These are phyloP conservation scores for Acaromyces ingoldii DNA, from an alignment of 1,284 basidiomycete genomes.

Conservation along the genomic window DNA sequence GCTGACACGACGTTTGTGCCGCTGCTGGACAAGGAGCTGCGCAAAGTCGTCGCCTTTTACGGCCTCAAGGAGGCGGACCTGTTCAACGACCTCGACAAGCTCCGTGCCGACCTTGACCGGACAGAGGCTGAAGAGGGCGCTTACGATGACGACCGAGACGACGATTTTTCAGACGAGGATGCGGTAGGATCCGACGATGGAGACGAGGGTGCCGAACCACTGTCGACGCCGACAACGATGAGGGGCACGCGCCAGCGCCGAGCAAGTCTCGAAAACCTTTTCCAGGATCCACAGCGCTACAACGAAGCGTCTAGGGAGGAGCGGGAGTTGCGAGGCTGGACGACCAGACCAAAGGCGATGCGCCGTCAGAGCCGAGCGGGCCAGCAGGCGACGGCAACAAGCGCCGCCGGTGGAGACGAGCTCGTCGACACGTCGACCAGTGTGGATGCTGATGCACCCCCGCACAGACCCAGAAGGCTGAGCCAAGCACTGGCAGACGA, in stretches of 20 bases:
- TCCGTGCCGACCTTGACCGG: conserved; percentile 33
- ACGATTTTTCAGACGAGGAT: conserved; percentile 25
- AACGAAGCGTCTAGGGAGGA: conserved; percentile 26
- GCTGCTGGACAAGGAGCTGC: conserved; percentile 74
- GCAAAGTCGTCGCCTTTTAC: conserved; percentile 80
- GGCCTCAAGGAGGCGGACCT: conserved; percentile 58
- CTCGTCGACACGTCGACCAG: background rate
- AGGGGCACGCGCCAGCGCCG: conserved; percentile 25
- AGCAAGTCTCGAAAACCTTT: conserved; percentile 36
- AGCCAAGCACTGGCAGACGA: background rate
- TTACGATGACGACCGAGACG: conserved; percentile 60
- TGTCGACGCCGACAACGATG: conserved; percentile 10
- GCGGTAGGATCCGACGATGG: no score
- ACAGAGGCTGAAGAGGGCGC: conserved; percentile 52
- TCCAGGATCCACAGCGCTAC: conserved; percentile 28
- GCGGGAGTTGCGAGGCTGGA: conserved; percentile 26
- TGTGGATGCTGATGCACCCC: background rate
- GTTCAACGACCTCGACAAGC: conserved; percentile 20
- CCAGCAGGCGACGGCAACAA: background rate
- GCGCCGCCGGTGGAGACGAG: background rate
- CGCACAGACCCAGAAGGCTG: background rate
- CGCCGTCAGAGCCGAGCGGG: background rate
- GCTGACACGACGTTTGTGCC: conserved; percentile 41
- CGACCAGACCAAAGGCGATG: background rate
- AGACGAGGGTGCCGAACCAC: conserved; percentile 9